Evolutionary conservation across 371 early-diverging fungal species (phyloP), one percentile per base, ranked within the genome.

Genomic region (Mucor plumbeus): DNA sequence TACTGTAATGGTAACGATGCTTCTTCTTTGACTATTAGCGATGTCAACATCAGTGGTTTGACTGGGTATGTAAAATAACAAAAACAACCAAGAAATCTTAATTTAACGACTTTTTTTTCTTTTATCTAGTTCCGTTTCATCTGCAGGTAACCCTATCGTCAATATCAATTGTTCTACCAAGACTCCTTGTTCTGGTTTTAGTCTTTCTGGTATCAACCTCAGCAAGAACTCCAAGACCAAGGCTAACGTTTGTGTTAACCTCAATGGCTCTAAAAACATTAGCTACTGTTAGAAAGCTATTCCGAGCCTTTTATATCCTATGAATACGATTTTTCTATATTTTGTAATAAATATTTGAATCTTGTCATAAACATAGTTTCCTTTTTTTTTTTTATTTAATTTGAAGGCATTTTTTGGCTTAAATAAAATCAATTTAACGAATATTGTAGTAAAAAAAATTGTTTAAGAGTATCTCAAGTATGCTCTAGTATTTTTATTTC

Each of bases 141-240:
- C 70, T 21, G 35, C 39, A n/a, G 21, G 61, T 3, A 61, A 63
- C 33, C 78, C 78, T 6, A 60, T 72, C 17, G 14, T 78, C 48
- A 75, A 31, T 55, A 44, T 78, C 48, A 75, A 74, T 58, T 77
- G 77, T 31, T 77, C 77, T 15, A 60, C 59, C 17, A 57, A 55
- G 5, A 65, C 73, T 6, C 78, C 72, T 34, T 78, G 78, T 44
- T 61, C 65, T 17, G 61, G 53, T 44, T 72, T 78, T 39, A 59
- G 58, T 15, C 39, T 77, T 33, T 64, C 66, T 4, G 50, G 69
- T 15, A 59, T 77, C 38, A 58, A 65, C 35, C 41, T 76, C 9
- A 35, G 35, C 17, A 63, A 65, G 36, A 53, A 67, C 2, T 59
- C 60, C 68, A 72, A 70, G 44, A 70, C 78, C 40, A 50, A 61